Evolutionary conservation across 805 yeast species (phyloP).

Genomic region (Saccharomycopsis selenospora): DNA sequence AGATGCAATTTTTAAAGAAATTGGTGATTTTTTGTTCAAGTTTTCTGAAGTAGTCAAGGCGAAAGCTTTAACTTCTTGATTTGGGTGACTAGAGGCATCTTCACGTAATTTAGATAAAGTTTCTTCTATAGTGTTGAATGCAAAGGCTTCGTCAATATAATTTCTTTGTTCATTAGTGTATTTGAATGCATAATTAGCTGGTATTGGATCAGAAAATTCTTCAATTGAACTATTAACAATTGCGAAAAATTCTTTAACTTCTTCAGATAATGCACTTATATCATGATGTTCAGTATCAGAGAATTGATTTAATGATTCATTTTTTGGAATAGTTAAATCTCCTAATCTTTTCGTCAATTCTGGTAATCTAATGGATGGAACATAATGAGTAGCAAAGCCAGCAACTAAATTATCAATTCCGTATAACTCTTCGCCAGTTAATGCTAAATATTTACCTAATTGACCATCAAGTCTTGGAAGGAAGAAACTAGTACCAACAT

Average conservation of each 20-base stretch:
- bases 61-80: slow-evolving; percentile 34
- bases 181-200: slow-evolving; percentile 41
- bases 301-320: slow-evolving; percentile 23
- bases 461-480: slow-evolving; percentile 76
- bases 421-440: slow-evolving; percentile 71
- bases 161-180: slow-evolving; percentile 34
- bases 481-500: slow-evolving; percentile 90
- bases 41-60: slow-evolving; percentile 51
- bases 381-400: slow-evolving; percentile 89
- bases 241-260: slow-evolving; percentile 37
- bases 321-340: slow-evolving; percentile 37
- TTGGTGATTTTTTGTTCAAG: slow-evolving; percentile 61
- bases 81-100: slow-evolving; percentile 44
- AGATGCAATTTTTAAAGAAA: slow-evolving; percentile 69
- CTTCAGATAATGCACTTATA: slow-evolving; percentile 20
- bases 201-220: slow-evolving; percentile 60
- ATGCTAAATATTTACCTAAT: slow-evolving; percentile 76
- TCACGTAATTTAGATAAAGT: slow-evolving; percentile 40
- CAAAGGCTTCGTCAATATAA: slow-evolving; percentile 65
- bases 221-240: slow-evolving; percentile 68
- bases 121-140: slow-evolving; percentile 39
- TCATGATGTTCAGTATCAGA: slow-evolving; percentile 15
- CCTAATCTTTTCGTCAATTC: slow-evolving; percentile 60
- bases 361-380: slow-evolving; percentile 56
- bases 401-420: slow-evolving; percentile 78